phyloP scores from a whole-genome alignment of 1,139 yeast genomes.

The Geotrichum fermentans region DNA sequence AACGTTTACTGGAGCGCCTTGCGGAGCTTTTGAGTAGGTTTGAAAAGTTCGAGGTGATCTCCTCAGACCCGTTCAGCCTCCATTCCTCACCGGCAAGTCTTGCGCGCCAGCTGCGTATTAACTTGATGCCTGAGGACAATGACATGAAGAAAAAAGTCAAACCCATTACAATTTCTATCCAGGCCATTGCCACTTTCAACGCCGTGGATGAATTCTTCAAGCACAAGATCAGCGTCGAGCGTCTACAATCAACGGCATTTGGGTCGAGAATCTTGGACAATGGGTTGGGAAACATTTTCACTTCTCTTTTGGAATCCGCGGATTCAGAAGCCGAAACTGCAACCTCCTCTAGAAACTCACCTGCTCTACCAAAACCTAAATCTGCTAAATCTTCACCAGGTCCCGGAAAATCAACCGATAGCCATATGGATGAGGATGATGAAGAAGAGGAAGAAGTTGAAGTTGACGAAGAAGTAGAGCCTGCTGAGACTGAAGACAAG shows the following conservation, averaged over 20 bases:
- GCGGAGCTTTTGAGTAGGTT: slow-evolving; percentile 73
- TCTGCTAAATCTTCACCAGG: slow-evolving; percentile 20
- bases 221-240: slow-evolving; percentile 22
- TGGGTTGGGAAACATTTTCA: slow-evolving; percentile 6
- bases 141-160: slow-evolving; percentile 18
- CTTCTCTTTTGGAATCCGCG: slow-evolving; percentile 15
- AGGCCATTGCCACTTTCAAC: slow-evolving; percentile 81
- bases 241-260: slow-evolving; percentile 5
- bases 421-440: neutral
- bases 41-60: slow-evolving; percentile 69
- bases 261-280: slow-evolving; percentile 15
- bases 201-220: slow-evolving; percentile 57
- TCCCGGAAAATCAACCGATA: slow-evolving; percentile 2
- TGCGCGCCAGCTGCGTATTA: slow-evolving; percentile 67
- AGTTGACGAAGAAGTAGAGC: slow-evolving; percentile 19
- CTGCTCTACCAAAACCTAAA: too few relatives aligned
- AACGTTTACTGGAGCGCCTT: slow-evolving; percentile 48
- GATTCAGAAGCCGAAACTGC: slow-evolving; percentile 11
- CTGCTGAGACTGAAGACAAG: slow-evolving; percentile 14
- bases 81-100: slow-evolving; percentile 48
- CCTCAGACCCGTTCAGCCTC: slow-evolving; percentile 44
- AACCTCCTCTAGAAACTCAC: neutral
- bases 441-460: slow-evolving; percentile 20
- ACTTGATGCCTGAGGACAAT: slow-evolving; percentile 40
- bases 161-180: slow-evolving; percentile 52